phyloP scores from a whole-genome alignment of 176 grass and related monocot genomes.

The Typha latifolia region DNA sequence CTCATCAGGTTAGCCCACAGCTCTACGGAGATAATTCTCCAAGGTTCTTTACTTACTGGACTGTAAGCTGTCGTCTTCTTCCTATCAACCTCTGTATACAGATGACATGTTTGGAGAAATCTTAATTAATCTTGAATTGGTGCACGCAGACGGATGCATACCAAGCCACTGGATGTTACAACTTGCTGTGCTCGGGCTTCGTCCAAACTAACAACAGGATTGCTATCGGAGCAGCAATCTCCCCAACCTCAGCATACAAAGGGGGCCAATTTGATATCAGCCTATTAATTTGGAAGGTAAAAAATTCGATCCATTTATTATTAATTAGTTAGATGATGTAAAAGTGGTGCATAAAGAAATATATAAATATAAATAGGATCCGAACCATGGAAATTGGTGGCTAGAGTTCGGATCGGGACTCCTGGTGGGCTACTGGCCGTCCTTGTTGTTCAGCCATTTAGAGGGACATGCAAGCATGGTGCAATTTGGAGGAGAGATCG shows the following conservation, averaged over 20 bases:
- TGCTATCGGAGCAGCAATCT: slow-evolving; percentile 91
- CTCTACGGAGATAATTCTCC: slow-evolving; percentile 78
- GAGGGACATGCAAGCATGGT: slow-evolving; percentile 76
- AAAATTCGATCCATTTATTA: slow-evolving; percentile 5
- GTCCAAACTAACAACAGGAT: slow-evolving; percentile 83
- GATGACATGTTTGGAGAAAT: background rate
- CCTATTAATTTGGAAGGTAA: slow-evolving; percentile 89
- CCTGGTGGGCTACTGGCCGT: slow-evolving; percentile 83
- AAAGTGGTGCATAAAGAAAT: background rate
- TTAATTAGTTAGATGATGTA: background rate
- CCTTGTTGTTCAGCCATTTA: slow-evolving; percentile 77
- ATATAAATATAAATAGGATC: slow-evolving; percentile 36
- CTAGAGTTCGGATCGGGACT: slow-evolving; percentile 73
- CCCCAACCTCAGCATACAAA: slow-evolving; percentile 54
- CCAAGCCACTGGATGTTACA: slow-evolving; percentile 92
- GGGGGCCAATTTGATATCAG: slow-evolving; percentile 81
- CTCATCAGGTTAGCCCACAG: slow-evolving; percentile 71
- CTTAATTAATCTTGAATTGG: background rate
- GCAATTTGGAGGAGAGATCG: slow-evolving; percentile 88
- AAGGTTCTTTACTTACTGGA: slow-evolving; percentile 97
- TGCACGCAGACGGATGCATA: slow-evolving; percentile 66
- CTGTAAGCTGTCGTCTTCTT: slow-evolving; percentile 23
- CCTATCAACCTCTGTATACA: background rate
- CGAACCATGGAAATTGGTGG: slow-evolving; percentile 95
- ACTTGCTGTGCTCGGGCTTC: slow-evolving; percentile 87